A percentile compares a stretch with the other conserved stretches of the same genome.
Evolutionary conservation across 768 basidiomycete species (phyloP).

Genomic region (Pisolithus sp.): DNA sequence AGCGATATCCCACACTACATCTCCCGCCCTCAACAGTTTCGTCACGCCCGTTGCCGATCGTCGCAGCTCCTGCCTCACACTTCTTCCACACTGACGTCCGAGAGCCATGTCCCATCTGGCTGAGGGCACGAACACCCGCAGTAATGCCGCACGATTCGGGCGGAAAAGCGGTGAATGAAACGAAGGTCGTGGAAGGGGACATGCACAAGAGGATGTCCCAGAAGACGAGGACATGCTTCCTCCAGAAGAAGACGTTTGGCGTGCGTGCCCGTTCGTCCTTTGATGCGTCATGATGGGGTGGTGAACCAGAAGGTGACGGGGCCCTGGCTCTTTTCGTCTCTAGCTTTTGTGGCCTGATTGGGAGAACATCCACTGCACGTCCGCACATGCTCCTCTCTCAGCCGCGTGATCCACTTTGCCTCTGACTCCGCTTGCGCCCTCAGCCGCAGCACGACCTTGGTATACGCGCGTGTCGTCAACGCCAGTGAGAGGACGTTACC

Average conservation of each 20-base stretch:
- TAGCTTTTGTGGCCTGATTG: not conserved
- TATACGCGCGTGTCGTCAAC: slow-evolving; percentile 67
- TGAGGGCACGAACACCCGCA: slow-evolving; percentile 83
- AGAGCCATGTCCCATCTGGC: slow-evolving; percentile 82
- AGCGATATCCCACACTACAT: slow-evolving; percentile 84
- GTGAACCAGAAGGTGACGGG: slow-evolving; percentile 50
- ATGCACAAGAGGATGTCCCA: not conserved
- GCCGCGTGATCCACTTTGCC: slow-evolving; percentile 17
- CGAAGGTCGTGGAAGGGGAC: not conserved
- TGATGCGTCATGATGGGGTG: slow-evolving; percentile 25
- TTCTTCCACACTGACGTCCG: slow-evolving; percentile 71
- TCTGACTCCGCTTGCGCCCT: slow-evolving; percentile 74
- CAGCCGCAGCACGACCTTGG: slow-evolving; percentile 71
- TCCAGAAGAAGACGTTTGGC: slow-evolving; percentile 17
- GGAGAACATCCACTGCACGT: slow-evolving; percentile 16
- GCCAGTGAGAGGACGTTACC: slow-evolving; percentile 44
- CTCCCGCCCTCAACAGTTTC: slow-evolving; percentile 61
- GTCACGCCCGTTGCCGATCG: slow-evolving; percentile 50
- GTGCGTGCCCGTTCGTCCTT: slow-evolving; percentile 16
- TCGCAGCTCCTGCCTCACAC: slow-evolving; percentile 78
- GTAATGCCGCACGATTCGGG: slow-evolving; percentile 63
- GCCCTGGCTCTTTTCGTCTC: slow-evolving; percentile 50
- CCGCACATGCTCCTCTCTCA: slow-evolving; percentile 2
- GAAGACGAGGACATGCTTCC: not conserved
- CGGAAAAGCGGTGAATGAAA: slow-evolving; percentile 73